Base-by-base conservation (phyloP, 1,139 yeast species). In the Wickerhamomyces sp. region DNA sequence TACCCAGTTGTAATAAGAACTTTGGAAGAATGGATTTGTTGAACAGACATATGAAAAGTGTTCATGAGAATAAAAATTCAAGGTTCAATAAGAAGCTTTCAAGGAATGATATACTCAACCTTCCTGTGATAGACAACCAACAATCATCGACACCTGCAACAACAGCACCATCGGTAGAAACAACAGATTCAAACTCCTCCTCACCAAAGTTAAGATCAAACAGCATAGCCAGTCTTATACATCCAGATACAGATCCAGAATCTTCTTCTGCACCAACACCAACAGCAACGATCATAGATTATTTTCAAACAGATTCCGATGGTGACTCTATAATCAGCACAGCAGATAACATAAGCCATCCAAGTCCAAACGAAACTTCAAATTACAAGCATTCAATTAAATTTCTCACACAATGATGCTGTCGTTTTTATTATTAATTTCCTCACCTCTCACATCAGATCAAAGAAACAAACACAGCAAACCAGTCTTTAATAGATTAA, bases 21-120 rank as follows among this genome's bases (percentile, higher is more conserved):
- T 89, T 88, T 55, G 78, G 79, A 45, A 80, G 88, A 47, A 68
- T 70, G 40, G 83, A 78, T 52, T 69, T 80, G 11, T 59, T 73
- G 38, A 69, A 66, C 33, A 62, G 84, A 39, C 84, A 77, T 47
- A 57, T 62, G 17, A 63, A 64, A 37, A 60, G 74, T 40, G 79
- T 75, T 25, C 83, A 77, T 49, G 63, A 63, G 26, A 72, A 70
- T 45, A 47, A 45, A 23, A 49, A 54, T 23, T 66, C 72, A 19
- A 53, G 74, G 23, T 70, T 68, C 47, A 70, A 70, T 46, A 36
- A 28, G 23, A 64, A 57, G 39, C 31, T 39, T 7, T 22, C 33
- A 19, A 35, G 25, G 15, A 37, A 12, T 31, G 33, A 16, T 16
- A 35, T 4, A 23, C 36, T 6, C 22, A 30, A 6, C 30, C n/a